These are phyloP conservation scores for Solanum tarapatanum DNA, from an alignment of 257 asterid species.

Conservation along the genomic window DNA sequence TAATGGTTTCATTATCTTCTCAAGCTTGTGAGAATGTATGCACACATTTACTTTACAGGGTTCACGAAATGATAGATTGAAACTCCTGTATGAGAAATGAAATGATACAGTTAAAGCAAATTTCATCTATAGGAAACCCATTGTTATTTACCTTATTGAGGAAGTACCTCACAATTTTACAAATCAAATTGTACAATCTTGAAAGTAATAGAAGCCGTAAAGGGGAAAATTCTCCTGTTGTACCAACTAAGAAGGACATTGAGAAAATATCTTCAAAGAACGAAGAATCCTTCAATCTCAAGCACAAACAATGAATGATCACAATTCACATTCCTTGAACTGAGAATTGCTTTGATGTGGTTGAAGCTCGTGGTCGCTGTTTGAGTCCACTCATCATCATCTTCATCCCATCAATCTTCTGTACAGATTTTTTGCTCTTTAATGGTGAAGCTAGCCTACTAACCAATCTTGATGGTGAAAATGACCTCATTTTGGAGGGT, in stretches of 20 bases:
- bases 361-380: constrained; percentile 30
- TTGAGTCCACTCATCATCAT: constrained; percentile 53
- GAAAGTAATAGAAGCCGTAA: neutral
- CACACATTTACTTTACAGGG: neutral
- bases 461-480: constrained; percentile 7
- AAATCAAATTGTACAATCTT: neutral
- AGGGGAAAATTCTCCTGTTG: neutral
- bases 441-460: constrained; percentile 29
- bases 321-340: constrained; percentile 35
- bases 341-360: constrained; percentile 32
- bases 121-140: neutral
- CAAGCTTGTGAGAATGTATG: neutral
- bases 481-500: constrained; percentile 14
- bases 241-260: constrained; percentile 16
- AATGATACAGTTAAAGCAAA: neutral
- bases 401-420: constrained; percentile 28
- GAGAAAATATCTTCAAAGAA: constrained; percentile 30
- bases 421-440: constrained; percentile 34
- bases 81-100: neutral
- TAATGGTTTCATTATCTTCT: neutral
- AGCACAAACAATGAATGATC: neutral
- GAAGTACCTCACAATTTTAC: neutral
- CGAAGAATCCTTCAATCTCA: neutral
- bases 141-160: neutral
- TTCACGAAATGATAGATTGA: neutral